These are phyloP conservation scores for Salmacisia buchloeana DNA, from an alignment of 1,284 basidiomycete species.

Conservation along the genomic window DNA sequence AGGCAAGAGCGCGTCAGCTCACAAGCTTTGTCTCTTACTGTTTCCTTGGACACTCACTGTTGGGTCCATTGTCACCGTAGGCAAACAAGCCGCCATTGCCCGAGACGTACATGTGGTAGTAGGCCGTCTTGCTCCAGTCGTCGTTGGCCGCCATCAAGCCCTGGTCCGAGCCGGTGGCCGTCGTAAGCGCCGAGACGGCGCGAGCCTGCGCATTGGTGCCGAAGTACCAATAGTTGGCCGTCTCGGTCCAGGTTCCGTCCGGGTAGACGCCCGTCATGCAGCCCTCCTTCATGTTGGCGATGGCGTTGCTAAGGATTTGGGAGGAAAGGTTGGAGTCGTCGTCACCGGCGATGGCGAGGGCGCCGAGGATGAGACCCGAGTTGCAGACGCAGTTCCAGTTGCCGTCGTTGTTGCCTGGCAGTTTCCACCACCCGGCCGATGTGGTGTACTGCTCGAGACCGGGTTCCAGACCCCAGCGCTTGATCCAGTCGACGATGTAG, in stretches of 20 bases:
- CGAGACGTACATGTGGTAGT: conserved; percentile 83
- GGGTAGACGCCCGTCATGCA: conserved; percentile 62
- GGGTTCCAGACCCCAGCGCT: conserved; percentile 62
- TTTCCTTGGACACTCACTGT: conserved; percentile 55
- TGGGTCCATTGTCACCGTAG: conserved; percentile 89
- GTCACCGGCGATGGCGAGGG: conserved; percentile 71
- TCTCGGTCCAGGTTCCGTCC: conserved; percentile 94
- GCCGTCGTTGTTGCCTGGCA: conserved; percentile 55
- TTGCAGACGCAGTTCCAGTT: conserved; percentile 99
- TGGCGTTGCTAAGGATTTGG: conserved; percentile 62
- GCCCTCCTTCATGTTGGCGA: conserved; percentile 71
- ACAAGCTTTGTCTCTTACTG: background rate
- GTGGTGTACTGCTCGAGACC: conserved; percentile 55
- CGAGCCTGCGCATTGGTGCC: conserved; percentile 84
- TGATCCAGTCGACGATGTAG: conserved; percentile 68
- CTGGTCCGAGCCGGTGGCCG: conserved; percentile 78
- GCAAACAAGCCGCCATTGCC: conserved; percentile 84
- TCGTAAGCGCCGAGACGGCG: conserved; percentile 73
- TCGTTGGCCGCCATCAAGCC: conserved; percentile 58
- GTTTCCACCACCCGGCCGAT: conserved; percentile 55
- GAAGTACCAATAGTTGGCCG: conserved; percentile 65
- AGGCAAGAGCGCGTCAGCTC: background rate
- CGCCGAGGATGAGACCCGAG: conserved; percentile 77
- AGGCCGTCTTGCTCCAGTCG: conserved; percentile 68
- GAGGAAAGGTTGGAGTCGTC: conserved; percentile 45